Conservation (phyloP, 2,329 filamentous ascomycete species). For the Fragosphaeria purpurea region DNA sequence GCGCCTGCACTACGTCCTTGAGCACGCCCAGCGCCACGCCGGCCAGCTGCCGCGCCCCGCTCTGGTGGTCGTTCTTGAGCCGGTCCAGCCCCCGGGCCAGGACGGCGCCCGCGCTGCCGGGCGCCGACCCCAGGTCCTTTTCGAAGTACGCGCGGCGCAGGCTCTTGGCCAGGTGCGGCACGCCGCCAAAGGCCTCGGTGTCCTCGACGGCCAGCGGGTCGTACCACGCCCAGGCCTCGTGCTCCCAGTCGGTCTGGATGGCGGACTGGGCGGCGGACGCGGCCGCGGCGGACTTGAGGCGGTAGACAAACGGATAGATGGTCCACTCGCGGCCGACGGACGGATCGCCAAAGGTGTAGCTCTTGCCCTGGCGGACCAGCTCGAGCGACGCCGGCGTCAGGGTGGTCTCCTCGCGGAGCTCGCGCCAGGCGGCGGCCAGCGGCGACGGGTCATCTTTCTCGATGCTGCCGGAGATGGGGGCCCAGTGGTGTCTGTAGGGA, state of each 20-base stretch:
- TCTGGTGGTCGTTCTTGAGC: constrained; percentile 47
- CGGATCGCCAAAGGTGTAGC: constrained; percentile 46
- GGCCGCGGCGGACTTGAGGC: constrained; percentile 32
- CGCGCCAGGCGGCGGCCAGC: constrained; percentile 48
- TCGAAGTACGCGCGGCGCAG: constrained; percentile 51
- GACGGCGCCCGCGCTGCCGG: constrained; percentile 28
- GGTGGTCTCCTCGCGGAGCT: constrained; percentile 52
- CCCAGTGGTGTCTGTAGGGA: constrained; percentile 39
- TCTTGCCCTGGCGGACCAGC: constrained; percentile 46
- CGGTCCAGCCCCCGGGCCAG: constrained; percentile 36
- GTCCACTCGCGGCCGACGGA: constrained; percentile 48
- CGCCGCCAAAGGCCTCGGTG: constrained; percentile 36
- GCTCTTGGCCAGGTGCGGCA: constrained; percentile 48
- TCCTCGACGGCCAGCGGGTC: constrained; percentile 40
- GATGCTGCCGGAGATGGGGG: constrained; percentile 53
- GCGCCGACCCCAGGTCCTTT: constrained; percentile 32
- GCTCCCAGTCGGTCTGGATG: constrained; percentile 53
- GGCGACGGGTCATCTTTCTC: constrained; percentile 42
- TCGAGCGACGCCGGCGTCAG: constrained; percentile 36
- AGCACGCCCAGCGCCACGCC: constrained; percentile 41
- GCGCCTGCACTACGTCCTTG: constrained; percentile 30
- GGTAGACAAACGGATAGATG: constrained; percentile 52
- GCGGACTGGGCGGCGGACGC: constrained; percentile 15
- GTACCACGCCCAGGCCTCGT: constrained; percentile 48
- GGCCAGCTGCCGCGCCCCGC: constrained; percentile 50